Percentiles rank a stretch among this genome's conserved stretches.
Conservation (phyloP, 1,284 basidiomycete genomes). For the Termitomyces sp. region DNA sequence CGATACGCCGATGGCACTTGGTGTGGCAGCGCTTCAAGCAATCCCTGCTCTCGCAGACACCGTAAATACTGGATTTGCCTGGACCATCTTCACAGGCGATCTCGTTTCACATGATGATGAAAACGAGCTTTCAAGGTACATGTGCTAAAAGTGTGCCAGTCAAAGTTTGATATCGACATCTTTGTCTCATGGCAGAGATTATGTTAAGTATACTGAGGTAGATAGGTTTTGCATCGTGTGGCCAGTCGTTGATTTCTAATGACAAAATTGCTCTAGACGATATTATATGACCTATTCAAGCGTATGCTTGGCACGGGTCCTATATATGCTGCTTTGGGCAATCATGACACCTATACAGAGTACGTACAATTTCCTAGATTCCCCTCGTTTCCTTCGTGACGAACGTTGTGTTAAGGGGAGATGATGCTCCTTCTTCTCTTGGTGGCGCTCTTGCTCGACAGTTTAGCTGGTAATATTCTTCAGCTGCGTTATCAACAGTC, state of each 20-base stretch:
- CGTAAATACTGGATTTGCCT: conserved; percentile 53
- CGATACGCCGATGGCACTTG: conserved; percentile 66
- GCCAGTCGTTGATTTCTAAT: neutral
- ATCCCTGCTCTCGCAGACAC: conserved; percentile 68
- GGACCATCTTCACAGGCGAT: conserved; percentile 73
- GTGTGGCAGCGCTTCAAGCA: conserved; percentile 55
- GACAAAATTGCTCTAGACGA: conserved; percentile 34
- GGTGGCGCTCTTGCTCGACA: conserved; percentile 50
- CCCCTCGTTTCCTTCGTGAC: neutral
- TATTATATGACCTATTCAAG: conserved; percentile 63
- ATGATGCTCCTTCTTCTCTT: conserved; percentile 59
- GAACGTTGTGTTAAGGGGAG: conserved; percentile 36
- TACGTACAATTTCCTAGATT: conserved; percentile 22
- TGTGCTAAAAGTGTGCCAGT: conserved; percentile 11
- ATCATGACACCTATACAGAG: conserved; percentile 70
- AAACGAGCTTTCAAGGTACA: conserved; percentile 55
- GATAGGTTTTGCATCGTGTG: conserved; percentile 25
- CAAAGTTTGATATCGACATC: neutral
- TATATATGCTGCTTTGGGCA: conserved; percentile 68
- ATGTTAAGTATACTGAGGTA: conserved; percentile 55
- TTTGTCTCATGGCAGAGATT: conserved; percentile 28
- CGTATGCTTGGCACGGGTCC: conserved; percentile 56
- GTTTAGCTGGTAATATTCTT: conserved; percentile 54
- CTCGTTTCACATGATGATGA: conserved; percentile 68
- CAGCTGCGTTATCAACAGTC: neutral